Evolutionary conservation across 108 stramenopile genomes (phyloP).

Genomic region (Skeletonema grethae): DNA sequence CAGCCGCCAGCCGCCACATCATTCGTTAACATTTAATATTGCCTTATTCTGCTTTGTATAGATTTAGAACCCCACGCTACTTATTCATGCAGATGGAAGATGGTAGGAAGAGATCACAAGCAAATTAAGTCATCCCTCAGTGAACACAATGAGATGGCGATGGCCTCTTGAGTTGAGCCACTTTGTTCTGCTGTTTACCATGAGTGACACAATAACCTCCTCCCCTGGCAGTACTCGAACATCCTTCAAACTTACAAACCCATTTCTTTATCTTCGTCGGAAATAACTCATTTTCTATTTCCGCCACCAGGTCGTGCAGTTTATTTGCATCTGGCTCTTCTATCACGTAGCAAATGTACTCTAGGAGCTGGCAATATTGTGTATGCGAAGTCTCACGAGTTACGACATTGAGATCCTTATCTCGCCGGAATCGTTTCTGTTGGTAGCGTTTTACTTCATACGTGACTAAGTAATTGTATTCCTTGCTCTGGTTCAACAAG

Average conservation of each 20-base stretch:
- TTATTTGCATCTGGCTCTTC: conserved; percentile 22
- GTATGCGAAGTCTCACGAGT: conserved; percentile 15
- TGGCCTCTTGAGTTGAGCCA: no score
- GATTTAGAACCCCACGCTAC: no score
- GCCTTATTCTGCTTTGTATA: no score
- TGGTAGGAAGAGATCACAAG: no score
- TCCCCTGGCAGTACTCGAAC: background rate
- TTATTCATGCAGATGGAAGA: no score
- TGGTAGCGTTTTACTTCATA: background rate
- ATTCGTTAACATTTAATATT: no score
- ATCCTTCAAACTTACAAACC: background rate
- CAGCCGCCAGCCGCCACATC: no score
- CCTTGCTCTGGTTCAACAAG: conserved; percentile 16
- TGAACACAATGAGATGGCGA: no score
- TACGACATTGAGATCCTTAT: background rate
- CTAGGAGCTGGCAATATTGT: conserved; percentile 35
- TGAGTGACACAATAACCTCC: background rate
- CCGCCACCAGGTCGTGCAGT: conserved; percentile 30
- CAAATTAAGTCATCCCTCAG: no score
- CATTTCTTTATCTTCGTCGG: background rate
- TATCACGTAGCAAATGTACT: conserved; percentile 38
- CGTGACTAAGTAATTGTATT: background rate
- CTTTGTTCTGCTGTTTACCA: background rate
- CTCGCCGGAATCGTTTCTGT: background rate
- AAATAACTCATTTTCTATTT: conserved; percentile 29